These are phyloP conservation scores for Glonium stellatum DNA, from an alignment of 495 filamentous ascomycete genomes.

Conservation along the genomic window DNA sequence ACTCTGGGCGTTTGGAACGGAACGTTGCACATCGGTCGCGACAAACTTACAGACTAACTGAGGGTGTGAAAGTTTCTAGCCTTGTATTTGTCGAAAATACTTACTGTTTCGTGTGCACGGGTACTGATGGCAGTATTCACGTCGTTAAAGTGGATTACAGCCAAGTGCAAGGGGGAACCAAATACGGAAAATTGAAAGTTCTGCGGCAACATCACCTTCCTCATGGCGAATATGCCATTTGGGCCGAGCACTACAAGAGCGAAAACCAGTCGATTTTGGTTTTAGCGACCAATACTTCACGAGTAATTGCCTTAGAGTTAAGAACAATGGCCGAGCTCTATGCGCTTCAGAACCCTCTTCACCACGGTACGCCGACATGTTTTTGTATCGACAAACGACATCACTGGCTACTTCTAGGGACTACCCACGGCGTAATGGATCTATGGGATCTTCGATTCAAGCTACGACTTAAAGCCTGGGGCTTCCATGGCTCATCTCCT, in stretches of 20 bases:
- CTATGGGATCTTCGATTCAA: slow-evolving; percentile 96
- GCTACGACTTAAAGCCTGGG: slow-evolving; percentile 81
- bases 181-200: slow-evolving; percentile 69
- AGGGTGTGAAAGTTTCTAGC: slow-evolving; percentile 65
- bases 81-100: slow-evolving; percentile 91
- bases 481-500: slow-evolving; percentile 68
- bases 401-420: slow-evolving; percentile 86
- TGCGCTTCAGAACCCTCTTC: slow-evolving; percentile 77
- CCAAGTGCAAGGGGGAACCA: slow-evolving; percentile 27
- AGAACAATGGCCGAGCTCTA: slow-evolving; percentile 80
- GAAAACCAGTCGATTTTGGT: slow-evolving; percentile 75
- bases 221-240: slow-evolving; percentile 69
- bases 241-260: slow-evolving; percentile 85
- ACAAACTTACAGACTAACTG: slow-evolving; percentile 73
- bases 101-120: slow-evolving; percentile 83
- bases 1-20: slow-evolving; percentile 77
- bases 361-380: slow-evolving; percentile 88
- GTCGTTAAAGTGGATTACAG: slow-evolving; percentile 77
- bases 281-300: slow-evolving; percentile 78
- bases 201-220: slow-evolving; percentile 78
- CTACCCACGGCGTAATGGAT: slow-evolving; percentile 85
- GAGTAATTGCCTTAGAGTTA: slow-evolving; percentile 77
- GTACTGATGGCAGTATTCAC: slow-evolving; percentile 83
- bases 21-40: slow-evolving; percentile 81
- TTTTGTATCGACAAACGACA: slow-evolving; percentile 80